Evolutionary conservation across 352 stramenopile genomes (phyloP), one percentile per base, ranked within the genome.

Genomic region (Pythium brassicae): DNA sequence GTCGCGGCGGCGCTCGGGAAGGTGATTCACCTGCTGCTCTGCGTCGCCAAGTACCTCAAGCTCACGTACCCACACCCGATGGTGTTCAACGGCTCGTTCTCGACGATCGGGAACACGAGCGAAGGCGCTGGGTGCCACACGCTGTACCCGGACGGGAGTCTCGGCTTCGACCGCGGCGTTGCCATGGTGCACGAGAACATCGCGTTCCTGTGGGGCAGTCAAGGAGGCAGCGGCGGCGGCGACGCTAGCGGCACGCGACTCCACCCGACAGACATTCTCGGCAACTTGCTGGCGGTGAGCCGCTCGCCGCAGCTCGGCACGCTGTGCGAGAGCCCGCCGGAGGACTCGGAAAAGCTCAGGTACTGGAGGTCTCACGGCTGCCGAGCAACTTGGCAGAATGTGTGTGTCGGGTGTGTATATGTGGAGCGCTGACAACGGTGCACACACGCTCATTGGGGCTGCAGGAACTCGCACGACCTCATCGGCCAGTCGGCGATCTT

Each of bases 61-160:
- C 62, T 88, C 54, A 71, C 76, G 46, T 90, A 86, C n/a, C 77
- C 78, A 10, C 78, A 92, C 44, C 83, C 81, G n/a, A 94, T 94
- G 83, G 69, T 80, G 14, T 88, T 86, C 61, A 92, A 92, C 55
- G 79, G 83, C n/a, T 94, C 83, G 10, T 92, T 90, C 61, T 94
- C 83, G 12, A 94, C 83, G 8, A 94, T 94, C 65, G 83, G 81
- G 23, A 89, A 82, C 53, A 89, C 73, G 11, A 86, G 63, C 23
- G 82, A 92, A 61, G 83, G 83, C 27, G 80, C 80, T 35, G 76
- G 79, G 4, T 94, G 83, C 54, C 81, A 94, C 54, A 94, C 81
- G 19, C 61, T 94, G 23, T 94, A 94, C n/a, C 83, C 83, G 0
- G 83, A 94, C 40, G 83, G 83, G 4, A 92, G 76, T 32, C 52